Evolutionary conservation across 23 red algal genomes (phyloP).

Genomic region (Gracilaria gracilis): DNA sequence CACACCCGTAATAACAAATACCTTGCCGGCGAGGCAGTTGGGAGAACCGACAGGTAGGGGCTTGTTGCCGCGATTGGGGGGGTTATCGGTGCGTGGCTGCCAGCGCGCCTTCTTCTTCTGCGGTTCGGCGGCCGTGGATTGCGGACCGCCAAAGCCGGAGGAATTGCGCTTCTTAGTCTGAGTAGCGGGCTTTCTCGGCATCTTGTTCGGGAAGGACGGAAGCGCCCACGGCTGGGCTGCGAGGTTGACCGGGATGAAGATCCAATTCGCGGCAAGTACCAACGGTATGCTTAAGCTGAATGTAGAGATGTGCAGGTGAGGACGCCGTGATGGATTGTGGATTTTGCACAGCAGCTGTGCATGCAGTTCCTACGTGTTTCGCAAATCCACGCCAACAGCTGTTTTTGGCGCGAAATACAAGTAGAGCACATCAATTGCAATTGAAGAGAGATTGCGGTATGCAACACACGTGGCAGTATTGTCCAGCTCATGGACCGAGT

Average conservation of each 20-base stretch:
- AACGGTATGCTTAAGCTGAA: too few species aligned
- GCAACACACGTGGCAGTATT: background rate
- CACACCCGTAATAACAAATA: slow-evolving; percentile 93
- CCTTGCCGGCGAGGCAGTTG: slow-evolving; percentile 83
- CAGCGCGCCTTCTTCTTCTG: slow-evolving; percentile 52
- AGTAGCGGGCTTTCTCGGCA: slow-evolving; percentile 1
- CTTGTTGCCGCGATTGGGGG: slow-evolving; percentile 80
- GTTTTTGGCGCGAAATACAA: slow-evolving; percentile 32
- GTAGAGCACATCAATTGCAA: background rate
- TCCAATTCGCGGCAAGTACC: too few species aligned
- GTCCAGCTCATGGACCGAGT: background rate
- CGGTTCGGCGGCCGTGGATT: slow-evolving; percentile 21
- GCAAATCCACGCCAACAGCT: background rate
- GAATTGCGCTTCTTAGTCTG: background rate
- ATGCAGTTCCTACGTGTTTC: background rate
- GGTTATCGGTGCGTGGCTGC: slow-evolving; percentile 52
- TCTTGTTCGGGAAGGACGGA: background rate
- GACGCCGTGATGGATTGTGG: too few species aligned
- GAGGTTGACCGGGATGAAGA: too few species aligned
- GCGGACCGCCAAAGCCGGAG: slow-evolving; percentile 1
- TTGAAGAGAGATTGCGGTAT: too few species aligned
- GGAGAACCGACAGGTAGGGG: slow-evolving; percentile 74
- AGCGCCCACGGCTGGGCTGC: background rate
- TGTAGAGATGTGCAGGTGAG: too few species aligned
- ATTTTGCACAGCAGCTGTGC: too few species aligned